Evolutionary conservation across 257 asterid species (phyloP).

Genomic region (Anisodus tanguticus): DNA sequence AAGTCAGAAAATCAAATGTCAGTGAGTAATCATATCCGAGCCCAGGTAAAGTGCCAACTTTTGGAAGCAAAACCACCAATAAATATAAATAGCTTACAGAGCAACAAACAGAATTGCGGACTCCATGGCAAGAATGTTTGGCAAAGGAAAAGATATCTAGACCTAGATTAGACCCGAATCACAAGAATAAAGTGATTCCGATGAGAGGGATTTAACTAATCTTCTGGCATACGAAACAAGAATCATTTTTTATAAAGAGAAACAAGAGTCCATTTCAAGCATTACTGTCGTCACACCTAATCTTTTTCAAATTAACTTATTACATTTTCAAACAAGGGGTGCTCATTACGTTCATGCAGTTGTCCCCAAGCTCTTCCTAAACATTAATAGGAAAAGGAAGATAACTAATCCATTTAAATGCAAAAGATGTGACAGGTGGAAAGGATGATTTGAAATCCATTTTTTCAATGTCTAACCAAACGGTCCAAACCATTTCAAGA

Average conservation of each 20-base stretch:
- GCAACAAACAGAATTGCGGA: slow-evolving; percentile 23
- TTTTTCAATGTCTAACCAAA: neutral
- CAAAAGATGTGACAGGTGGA: neutral
- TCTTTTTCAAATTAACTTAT: neutral
- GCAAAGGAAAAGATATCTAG: slow-evolving; percentile 11
- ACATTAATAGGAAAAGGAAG: neutral
- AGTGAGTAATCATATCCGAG: neutral
- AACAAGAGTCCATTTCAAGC: neutral
- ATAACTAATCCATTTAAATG: neutral
- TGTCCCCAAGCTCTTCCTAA: neutral
- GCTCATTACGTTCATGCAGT: neutral
- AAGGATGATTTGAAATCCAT: neutral
- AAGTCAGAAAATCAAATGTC: neutral
- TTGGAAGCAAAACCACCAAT: neutral
- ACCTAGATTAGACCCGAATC: slow-evolving; percentile 15
- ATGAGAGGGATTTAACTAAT: neutral
- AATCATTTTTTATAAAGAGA: neutral
- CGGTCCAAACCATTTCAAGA: neutral
- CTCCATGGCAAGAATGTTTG: slow-evolving; percentile 18
- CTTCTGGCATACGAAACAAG: neutral
- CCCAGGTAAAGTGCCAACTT: neutral
- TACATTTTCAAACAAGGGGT: neutral
- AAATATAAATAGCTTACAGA: slow-evolving; percentile 18
- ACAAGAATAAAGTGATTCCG: neutral
- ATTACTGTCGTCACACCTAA: neutral